Evolutionary conservation across 2,329 filamentous ascomycete species (phyloP).

Genomic region (Didymella pinodella): DNA sequence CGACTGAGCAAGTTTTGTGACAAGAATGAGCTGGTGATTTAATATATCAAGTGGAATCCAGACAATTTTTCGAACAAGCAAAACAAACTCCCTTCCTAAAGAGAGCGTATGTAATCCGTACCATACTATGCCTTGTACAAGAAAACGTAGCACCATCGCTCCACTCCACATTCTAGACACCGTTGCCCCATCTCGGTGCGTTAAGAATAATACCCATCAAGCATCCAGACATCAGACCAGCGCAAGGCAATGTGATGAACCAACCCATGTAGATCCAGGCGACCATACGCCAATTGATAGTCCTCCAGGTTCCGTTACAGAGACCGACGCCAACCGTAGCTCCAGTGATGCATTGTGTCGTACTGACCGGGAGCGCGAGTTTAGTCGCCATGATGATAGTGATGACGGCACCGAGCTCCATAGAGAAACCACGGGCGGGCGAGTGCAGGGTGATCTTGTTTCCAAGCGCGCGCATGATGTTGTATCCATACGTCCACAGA

Average conservation of each 20-base stretch:
- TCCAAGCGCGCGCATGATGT: constrained; percentile 70
- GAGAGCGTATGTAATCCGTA: not conserved
- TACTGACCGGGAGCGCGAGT: constrained; percentile 47
- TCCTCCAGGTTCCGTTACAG: constrained; percentile 32
- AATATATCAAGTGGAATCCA: too few species aligned
- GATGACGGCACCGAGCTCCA: constrained; percentile 59
- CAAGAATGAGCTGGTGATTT: too few species aligned
- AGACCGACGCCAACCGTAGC: not conserved
- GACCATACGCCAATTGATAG: constrained; percentile 56
- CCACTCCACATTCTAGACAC: not conserved
- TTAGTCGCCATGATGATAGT: constrained; percentile 71
- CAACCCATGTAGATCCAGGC: constrained; percentile 56
- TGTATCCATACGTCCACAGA: constrained; percentile 69
- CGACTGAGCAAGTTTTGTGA: too few species aligned
- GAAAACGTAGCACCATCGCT: too few species aligned
- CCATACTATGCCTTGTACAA: too few species aligned
- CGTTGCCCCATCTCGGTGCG: not conserved
- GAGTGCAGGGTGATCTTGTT: constrained; percentile 71
- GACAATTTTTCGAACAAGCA: too few species aligned
- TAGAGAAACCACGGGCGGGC: constrained; percentile 61
- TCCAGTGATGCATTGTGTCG: not conserved
- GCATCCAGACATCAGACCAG: constrained; percentile 54
- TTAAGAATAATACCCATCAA: not conserved
- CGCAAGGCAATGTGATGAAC: constrained; percentile 55
- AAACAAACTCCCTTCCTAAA: not conserved